A percentile compares a stretch with the other conserved stretches of the same genome.
These are phyloP conservation scores for Penicillium hesseltinei DNA, from an alignment of 2,329 filamentous ascomycete genomes.

Conservation along the genomic window DNA sequence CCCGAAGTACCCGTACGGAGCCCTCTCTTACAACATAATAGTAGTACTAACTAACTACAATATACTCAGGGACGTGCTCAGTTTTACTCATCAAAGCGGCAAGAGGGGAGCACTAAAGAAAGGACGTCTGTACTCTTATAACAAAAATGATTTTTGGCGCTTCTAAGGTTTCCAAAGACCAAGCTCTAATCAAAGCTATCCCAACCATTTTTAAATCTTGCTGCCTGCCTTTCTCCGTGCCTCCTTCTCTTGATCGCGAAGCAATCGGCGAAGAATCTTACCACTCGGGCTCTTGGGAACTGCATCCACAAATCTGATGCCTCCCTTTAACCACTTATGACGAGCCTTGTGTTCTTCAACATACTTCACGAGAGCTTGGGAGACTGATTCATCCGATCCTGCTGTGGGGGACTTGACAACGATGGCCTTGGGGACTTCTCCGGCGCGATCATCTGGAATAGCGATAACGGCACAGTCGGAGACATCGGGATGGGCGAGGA, in stretches of 20 bases:
- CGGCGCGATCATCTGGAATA: conserved; percentile 61
- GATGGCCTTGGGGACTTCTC: conserved; percentile 64
- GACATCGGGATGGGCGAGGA: conserved; percentile 72
- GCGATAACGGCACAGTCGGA: conserved; percentile 77
- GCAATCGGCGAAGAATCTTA: conserved; percentile 61
- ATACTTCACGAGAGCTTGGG: conserved; percentile 54
- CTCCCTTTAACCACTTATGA: conserved; percentile 63
- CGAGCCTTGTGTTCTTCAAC: conserved; percentile 61
- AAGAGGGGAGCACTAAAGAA: too few species aligned
- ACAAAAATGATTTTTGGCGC: not conserved
- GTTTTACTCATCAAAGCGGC: too few species aligned
- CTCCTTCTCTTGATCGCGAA: conserved; percentile 73
- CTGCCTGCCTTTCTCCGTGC: conserved; percentile 61
- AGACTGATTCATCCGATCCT: conserved; percentile 50
- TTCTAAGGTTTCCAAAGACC: not conserved
- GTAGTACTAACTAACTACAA: too few species aligned
- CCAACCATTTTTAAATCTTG: conserved; percentile 56
- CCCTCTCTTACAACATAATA: too few species aligned
- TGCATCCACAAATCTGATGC: conserved; percentile 56
- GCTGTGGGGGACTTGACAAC: conserved; percentile 58
- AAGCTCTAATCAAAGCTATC: not conserved
- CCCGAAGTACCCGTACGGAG: too few species aligned
- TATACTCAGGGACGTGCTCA: too few species aligned
- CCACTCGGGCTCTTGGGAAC: conserved; percentile 63
- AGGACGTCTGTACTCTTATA: too few species aligned